phyloP scores from a whole-genome alignment of 495 filamentous ascomycete species.

The Aspergillus taichungensis region DNA sequence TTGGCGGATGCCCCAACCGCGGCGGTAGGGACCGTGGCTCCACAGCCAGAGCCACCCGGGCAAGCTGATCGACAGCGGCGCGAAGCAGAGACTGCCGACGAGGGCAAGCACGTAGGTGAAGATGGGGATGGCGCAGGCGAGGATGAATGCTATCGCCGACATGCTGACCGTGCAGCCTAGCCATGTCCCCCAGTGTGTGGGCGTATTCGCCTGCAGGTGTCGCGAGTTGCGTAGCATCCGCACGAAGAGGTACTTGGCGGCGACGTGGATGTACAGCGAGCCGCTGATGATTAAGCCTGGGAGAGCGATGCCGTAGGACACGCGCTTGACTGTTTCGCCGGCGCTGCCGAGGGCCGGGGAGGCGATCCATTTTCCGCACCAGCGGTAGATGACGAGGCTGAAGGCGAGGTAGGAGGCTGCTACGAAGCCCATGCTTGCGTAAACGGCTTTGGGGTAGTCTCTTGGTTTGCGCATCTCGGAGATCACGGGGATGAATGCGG shows the following conservation, averaged over 20 bases:
- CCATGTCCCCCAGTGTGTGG: conserved; percentile 44
- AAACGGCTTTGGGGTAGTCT: conserved; percentile 57
- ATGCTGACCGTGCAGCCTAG: conserved; percentile 42
- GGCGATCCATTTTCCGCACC: conserved; percentile 55
- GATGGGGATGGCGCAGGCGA: conserved; percentile 62
- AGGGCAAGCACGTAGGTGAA: conserved; percentile 55
- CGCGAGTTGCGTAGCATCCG: conserved; percentile 45
- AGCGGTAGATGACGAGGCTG: conserved; percentile 53
- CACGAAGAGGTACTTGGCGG: conserved; percentile 56
- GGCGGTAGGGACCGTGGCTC: conserved; percentile 29
- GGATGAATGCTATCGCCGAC: conserved; percentile 53
- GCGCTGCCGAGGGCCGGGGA: conserved; percentile 66
- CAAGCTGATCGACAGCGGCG: conserved; percentile 31
- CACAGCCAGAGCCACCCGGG: conserved; percentile 41
- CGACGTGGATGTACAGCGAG: conserved; percentile 57
- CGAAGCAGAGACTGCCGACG: conserved; percentile 29
- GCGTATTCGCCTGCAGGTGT: conserved; percentile 48
- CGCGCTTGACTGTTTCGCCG: conserved; percentile 50
- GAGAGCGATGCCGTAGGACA: conserved; percentile 65
- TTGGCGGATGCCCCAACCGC: conserved; percentile 7
- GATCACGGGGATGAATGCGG: conserved; percentile 65
- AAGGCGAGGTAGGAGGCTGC: conserved; percentile 52
- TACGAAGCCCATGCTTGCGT: conserved; percentile 51
- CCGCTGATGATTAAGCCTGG: conserved; percentile 48
- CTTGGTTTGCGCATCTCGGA: conserved; percentile 63